Base-by-base conservation (phyloP, 2,329 filamentous ascomycete species). In the Paraphoma chrysanthemicola region DNA sequence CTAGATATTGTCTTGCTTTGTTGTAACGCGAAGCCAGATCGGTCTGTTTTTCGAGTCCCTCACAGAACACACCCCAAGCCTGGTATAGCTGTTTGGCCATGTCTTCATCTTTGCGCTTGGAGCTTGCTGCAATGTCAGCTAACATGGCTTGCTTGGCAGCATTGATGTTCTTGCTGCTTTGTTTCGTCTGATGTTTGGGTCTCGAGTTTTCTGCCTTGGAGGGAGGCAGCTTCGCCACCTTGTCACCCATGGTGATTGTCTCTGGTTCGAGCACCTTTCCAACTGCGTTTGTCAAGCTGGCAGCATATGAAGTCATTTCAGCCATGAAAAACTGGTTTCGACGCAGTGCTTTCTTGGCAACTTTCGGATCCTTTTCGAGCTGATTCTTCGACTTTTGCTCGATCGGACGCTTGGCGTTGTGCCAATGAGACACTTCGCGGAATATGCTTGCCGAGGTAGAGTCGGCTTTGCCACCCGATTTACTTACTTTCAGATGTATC, bases 251-350 rank as follows among this genome's bases (percentile, higher is more conserved):
- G 1, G 88, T 83, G 47, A 92, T 84, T 4, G 80, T 85, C 69
- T 91, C 88, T 0, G 88, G 88, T 23, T 89, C 81, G 5, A 91
- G 80, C 2, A 78, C 79, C 60, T 87, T 90, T 3, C 88, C 88
- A 1, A 82, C 79, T 0, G 86, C 80, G 54, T 87, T 88, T 0
- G 88, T 90, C 45, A 92, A 79, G 72, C 88, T 91, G 11, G 87
- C 88, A 1, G 90, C 88, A 69, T 92, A 93, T 1, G 82, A 80
- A 29, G 83, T 82, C 75, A 90, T 90, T 56, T 90, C 87, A 1
- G 84, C 82, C 84, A 90, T 89, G 67, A 86, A 87, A 49, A 79
- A 81, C 64, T 92, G 89, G 44, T 89, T 87, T 51, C 78, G 78
- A 80, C 77, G 57, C 70, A 78, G 51, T 71, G 74, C 54, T 29